Percentiles rank a stretch among this genome's conserved stretches.
These are phyloP conservation scores for Halteria grandinella DNA, from an alignment of 73 alveolate genomes.

Conservation along the genomic window DNA sequence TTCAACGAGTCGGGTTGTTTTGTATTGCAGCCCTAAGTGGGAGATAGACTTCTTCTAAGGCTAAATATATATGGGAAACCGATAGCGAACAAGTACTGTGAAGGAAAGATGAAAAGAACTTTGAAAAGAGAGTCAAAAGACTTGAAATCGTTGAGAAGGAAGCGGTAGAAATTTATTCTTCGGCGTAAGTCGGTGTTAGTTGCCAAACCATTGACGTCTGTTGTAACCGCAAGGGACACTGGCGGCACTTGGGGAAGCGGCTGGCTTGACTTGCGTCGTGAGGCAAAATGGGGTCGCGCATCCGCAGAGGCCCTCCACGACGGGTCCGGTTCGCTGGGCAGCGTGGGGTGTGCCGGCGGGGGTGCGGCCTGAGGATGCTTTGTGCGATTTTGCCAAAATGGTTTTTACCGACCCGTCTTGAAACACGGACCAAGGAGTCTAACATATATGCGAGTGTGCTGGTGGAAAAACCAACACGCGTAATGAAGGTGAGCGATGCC, in stretches of 20 bases:
- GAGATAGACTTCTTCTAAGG: conserved; percentile 95
- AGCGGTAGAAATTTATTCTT: conserved; percentile 87
- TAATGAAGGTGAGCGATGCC: conserved; percentile 93
- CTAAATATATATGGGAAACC: conserved; percentile 94
- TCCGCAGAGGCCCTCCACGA: conserved; percentile 79
- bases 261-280: conserved; percentile 67
- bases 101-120: conserved; percentile 97
- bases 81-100: conserved; percentile 98
- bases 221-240: conserved; percentile 61
- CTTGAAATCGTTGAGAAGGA: conserved; percentile 97
- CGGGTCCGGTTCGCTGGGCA: conserved; percentile 78
- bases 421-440: conserved; percentile 99
- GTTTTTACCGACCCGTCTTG: conserved; percentile 96
- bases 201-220: conserved; percentile 57
- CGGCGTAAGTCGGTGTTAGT: conserved; percentile 59
- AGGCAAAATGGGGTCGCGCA: conserved; percentile 87
- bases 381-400: conserved; percentile 87
- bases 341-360: conserved; percentile 80
- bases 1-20: conserved; percentile 93
- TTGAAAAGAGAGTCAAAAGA: conserved; percentile 93
- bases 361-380: conserved; percentile 86
- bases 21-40: conserved; percentile 96
- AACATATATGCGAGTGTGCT: conserved; percentile 94
- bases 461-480: conserved; percentile 89
- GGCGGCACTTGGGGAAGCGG: conserved; percentile 66